These are phyloP conservation scores for Penicillium macrosclerotiorum DNA, from an alignment of 495 filamentous ascomycete genomes.

Conservation along the genomic window DNA sequence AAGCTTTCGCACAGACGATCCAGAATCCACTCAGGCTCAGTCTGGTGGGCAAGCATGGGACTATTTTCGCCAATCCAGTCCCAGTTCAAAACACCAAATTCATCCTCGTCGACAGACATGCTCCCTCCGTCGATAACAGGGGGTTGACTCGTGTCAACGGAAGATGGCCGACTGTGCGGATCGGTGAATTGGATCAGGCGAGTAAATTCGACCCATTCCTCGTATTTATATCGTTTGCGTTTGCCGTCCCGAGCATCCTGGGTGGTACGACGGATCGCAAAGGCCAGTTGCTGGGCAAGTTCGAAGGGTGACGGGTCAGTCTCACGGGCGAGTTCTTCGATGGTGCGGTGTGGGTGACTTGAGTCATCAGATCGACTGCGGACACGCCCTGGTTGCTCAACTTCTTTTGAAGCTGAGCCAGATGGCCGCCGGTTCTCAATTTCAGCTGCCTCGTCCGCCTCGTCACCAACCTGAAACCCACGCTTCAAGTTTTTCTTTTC, in stretches of 20 bases:
- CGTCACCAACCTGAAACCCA: constrained; percentile 44
- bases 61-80: constrained; percentile 67
- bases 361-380: background rate
- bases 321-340: constrained; percentile 45
- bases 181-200: constrained; percentile 58
- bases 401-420: background rate
- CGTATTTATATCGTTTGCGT: constrained; percentile 53
- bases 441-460: constrained; percentile 1
- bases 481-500: constrained; percentile 44
- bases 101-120: constrained; percentile 46
- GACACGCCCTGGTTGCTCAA: background rate
- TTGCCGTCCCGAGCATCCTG: constrained; percentile 42
- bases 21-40: constrained; percentile 60
- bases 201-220: constrained; percentile 65
- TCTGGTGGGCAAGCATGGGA: constrained; percentile 55
- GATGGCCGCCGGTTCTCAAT: background rate
- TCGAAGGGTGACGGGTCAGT: constrained; percentile 33
- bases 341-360: constrained; percentile 27
- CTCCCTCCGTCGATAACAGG: background rate
- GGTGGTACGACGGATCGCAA: constrained; percentile 51
- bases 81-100: constrained; percentile 59
- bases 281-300: constrained; percentile 51
- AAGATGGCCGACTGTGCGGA: constrained; percentile 17
- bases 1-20: constrained; percentile 60
- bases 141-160: background rate